phyloP scores from a whole-genome alignment of 2,329 filamentous ascomycete genomes.

The Biscogniauxia marginata region DNA sequence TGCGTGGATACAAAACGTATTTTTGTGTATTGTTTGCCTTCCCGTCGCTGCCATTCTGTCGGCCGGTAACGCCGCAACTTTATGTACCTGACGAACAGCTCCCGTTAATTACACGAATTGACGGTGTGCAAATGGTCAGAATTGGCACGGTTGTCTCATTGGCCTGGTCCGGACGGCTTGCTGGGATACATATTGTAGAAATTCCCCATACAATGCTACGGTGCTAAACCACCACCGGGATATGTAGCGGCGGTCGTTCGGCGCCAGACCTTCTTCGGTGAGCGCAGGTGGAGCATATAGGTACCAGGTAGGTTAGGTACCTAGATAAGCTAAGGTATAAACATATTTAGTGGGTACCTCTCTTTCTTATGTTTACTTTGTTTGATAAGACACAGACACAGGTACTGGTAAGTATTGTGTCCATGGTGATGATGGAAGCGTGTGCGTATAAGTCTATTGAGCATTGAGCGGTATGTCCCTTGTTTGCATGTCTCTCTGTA shows the following conservation, averaged over 20 bases:
- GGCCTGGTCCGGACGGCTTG: not conserved
- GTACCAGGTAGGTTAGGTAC: too few relatives aligned
- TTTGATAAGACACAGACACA: too few relatives aligned
- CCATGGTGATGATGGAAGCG: too few relatives aligned
- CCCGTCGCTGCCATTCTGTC: not conserved
- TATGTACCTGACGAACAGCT: not conserved
- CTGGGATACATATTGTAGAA: not conserved
- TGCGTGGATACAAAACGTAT: not conserved
- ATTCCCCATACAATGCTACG: not conserved
- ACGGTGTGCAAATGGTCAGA: slow-evolving; percentile 4
- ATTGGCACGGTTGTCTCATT: not conserved
- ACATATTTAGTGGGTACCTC: too few relatives aligned
- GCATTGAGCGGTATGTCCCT: too few relatives aligned
- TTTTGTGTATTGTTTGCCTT: not conserved
- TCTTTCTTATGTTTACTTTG: too few relatives aligned
- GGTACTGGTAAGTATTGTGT: too few relatives aligned
- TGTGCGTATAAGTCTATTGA: too few relatives aligned
- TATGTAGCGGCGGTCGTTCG: not conserved
- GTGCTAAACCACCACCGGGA: not conserved
- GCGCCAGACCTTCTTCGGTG: too few relatives aligned
- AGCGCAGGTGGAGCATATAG: too few relatives aligned
- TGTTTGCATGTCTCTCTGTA: too few relatives aligned
- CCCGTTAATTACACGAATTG: slow-evolving; percentile 2
- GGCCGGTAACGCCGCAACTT: not conserved
- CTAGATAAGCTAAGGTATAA: too few relatives aligned